Conservation (phyloP, 208 protist species). For the Phytomonas serpens region DNA sequence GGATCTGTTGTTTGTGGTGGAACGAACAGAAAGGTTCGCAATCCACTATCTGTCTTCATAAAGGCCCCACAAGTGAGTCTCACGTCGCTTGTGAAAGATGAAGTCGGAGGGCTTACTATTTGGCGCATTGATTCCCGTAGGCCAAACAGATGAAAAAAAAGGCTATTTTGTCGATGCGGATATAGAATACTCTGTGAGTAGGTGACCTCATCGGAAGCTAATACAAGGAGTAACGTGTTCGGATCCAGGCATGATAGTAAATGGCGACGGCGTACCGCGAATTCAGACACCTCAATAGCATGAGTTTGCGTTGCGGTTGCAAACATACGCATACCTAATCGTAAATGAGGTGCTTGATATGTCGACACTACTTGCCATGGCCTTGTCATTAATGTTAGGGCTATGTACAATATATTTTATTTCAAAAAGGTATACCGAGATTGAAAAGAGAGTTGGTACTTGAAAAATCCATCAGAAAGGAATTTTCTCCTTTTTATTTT, state of each 20-base stretch:
- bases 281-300: slow-evolving; percentile 10
- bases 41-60: slow-evolving; percentile 10
- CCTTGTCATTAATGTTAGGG: not conserved
- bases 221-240: slow-evolving; percentile 32
- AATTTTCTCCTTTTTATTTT: not conserved
- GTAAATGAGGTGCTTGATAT: not conserved
- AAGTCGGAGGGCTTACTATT: slow-evolving; percentile 15
- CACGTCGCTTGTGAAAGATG: slow-evolving; percentile 10
- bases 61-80: slow-evolving; percentile 28
- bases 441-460: not conserved
- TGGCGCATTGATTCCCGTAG: slow-evolving; percentile 19
- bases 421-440: not conserved
- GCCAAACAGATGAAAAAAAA: slow-evolving; percentile 54
- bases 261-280: slow-evolving; percentile 22
- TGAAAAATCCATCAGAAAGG: not conserved
- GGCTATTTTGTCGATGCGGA: slow-evolving; percentile 28
- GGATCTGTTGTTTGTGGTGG: slow-evolving; percentile 18
- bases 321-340: not conserved
- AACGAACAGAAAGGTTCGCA: slow-evolving; percentile 22
- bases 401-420: not conserved
- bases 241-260: slow-evolving; percentile 24
- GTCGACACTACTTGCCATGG: not conserved
- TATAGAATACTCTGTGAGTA: slow-evolving; percentile 30
- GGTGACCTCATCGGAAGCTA: slow-evolving; percentile 22
- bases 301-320: not conserved